phyloP scores from a whole-genome alignment of 106 monocot species.

The Platanthera guangdongensis region DNA sequence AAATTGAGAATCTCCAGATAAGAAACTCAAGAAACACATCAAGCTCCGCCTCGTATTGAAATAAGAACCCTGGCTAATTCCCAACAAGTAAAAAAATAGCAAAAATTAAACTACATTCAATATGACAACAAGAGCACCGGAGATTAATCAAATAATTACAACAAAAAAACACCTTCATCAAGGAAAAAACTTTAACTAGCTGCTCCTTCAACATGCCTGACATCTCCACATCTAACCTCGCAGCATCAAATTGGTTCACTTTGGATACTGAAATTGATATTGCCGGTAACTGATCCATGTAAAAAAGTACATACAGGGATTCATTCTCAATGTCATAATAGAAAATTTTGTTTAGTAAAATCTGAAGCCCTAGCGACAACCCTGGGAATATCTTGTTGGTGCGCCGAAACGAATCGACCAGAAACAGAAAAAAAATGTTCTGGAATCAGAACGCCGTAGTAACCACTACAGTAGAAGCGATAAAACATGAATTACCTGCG shows the following conservation, averaged over 20 bases:
- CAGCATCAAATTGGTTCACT: slow-evolving; percentile 97
- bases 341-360: not conserved
- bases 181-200: slow-evolving; percentile 82
- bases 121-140: not conserved
- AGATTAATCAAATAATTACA: not conserved
- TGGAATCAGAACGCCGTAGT: not conserved
- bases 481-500: slow-evolving; percentile 22
- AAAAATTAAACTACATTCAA: slow-evolving; percentile 1
- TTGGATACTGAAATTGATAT: slow-evolving; percentile 73
- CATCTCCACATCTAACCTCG: slow-evolving; percentile 96
- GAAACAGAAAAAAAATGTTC: not conserved
- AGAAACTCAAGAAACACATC: slow-evolving; percentile 99
- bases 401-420: not conserved
- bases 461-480: not conserved
- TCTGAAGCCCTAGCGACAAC: not conserved
- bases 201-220: slow-evolving; percentile 96
- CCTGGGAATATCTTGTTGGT: not conserved
- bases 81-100: slow-evolving; percentile 16
- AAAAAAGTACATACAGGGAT: not conserved
- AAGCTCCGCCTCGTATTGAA: slow-evolving; percentile 93
- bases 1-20: slow-evolving; percentile 99
- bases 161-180: slow-evolving; percentile 74
- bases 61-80: slow-evolving; percentile 97
- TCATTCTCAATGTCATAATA: not conserved
- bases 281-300: slow-evolving; percentile 12